Evolutionary conservation across 495 filamentous ascomycete species (phyloP).

Genomic region (Talaromyces liani): DNA sequence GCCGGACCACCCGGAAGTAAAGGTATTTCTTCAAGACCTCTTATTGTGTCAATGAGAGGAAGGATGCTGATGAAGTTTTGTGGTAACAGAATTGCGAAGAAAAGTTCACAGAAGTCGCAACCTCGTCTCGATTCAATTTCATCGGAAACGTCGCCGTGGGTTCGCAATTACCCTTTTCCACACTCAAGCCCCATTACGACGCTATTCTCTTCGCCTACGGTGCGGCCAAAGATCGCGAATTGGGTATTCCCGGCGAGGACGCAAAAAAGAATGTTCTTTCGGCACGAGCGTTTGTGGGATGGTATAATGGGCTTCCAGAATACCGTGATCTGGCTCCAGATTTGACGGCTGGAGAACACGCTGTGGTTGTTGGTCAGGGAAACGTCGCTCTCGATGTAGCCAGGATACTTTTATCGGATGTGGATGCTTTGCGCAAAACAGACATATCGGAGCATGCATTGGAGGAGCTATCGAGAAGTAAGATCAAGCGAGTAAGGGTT

Average conservation of each 20-base stretch:
- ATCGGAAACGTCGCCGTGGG: constrained; percentile 85
- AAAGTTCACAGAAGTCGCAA: constrained; percentile 82
- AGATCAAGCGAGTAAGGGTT: constrained; percentile 70
- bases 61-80: not conserved
- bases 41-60: not conserved
- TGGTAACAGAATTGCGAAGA: constrained; percentile 76
- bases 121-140: constrained; percentile 77
- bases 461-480: constrained; percentile 63
- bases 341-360: constrained; percentile 71
- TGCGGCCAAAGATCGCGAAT: constrained; percentile 68
- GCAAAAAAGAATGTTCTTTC: constrained; percentile 68
- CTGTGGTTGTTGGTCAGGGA: constrained; percentile 85
- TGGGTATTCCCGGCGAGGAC: constrained; percentile 78
- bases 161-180: constrained; percentile 56
- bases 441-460: constrained; percentile 84
- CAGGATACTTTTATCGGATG: constrained; percentile 68
- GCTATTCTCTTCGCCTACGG: constrained; percentile 91
- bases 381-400: constrained; percentile 96
- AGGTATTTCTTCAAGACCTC: constrained; percentile 46
- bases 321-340: constrained; percentile 69
- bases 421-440: constrained; percentile 66
- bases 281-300: constrained; percentile 90
- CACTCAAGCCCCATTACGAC: constrained; percentile 77
- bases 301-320: constrained; percentile 95
- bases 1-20: constrained; percentile 95